Base-by-base conservation (phyloP, 805 yeast genomes). In the Starmerella tilneyi region DNA sequence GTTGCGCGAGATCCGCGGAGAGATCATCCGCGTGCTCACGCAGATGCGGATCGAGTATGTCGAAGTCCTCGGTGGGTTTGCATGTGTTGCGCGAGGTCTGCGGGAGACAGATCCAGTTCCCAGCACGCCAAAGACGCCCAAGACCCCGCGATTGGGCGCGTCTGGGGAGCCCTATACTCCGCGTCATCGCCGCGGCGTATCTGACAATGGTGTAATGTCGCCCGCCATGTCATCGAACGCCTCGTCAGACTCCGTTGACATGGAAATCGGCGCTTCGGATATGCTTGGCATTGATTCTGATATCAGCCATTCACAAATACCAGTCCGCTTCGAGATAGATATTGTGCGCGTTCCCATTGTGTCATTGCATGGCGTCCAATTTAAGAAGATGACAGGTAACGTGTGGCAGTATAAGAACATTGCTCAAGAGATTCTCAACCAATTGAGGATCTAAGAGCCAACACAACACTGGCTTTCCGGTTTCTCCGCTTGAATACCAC, bases 381-480 rank as follows among this genome's bases (percentile, higher is more conserved):
- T 88, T 69, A 89, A 89, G 71, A 88, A 88, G 61, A 73, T 88
- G 24, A 73, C 83, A 47, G 97, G 97, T 58, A 86, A 89, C 61
- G 84, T 95, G 1, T 88, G 96, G 96, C 76, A 81, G 66, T 88
- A 88, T 66, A 88, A 89, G 68, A 79, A 86, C 9, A 69, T 88
- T 59, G 96, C 96, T 2, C 79, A 89, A 44, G 84, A 79, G 61
- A 81, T 88, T 41, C 73, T 88, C 63, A 72, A 72, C 48, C 82
- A 81, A 53, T 69, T 84, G 60, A 78, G 80, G 51, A 66, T 83
- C 52, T 82, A 61, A 63, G 6, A 4, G 23, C 31, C 36, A 7
- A 24, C 8, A 32, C 31, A 13, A 9, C n/a, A 20, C 22, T 19
- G 41, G 8, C 13, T 21, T 13, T n/a, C 19, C 20, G 9, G n/a